Evolutionary conservation across 2,329 filamentous ascomycete genomes (phyloP), one percentile per base, ranked within the genome.

Genomic region (Xylariaceae sp.): DNA sequence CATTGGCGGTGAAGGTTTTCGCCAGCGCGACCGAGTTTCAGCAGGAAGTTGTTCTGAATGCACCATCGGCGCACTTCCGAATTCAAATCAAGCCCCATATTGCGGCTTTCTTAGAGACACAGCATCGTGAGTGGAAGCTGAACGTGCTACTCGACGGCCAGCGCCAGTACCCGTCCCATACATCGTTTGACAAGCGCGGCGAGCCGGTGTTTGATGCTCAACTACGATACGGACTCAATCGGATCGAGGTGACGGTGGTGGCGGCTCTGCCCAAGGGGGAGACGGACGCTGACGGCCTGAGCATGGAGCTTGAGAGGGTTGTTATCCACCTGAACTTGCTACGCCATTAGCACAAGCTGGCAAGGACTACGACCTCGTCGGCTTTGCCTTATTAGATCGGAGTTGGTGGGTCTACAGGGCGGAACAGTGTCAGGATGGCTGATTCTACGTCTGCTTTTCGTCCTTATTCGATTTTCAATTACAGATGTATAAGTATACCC

Each of bases 241-340:
- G 85, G 41, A 79, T 96, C 44, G 86, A 90, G 59, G 77, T 95
- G 7, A 87, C 92, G 60, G 75, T 92, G 50, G 81, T 90, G 55
- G 88, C 87, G 1, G 84, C 85, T 6, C 76, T 89, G 39, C 81
- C 79, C 1, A 80, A 75, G 60, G 80, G 76, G 17, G 74, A 81
- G 62, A 81, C 77, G 52, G 70, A 77, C 35, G 71, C 75, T 0
- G 76, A 76, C 22, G 83, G 80, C 0, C 74, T 82, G 10, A 81
- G 85, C 54, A 79, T 86, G 33, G 89, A 94, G 64, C 73, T 91
- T 54, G 90, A 96, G 71, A 86, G 86, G 59, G 77, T 90, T 49
- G 89, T 83, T 1, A 75, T 94, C 27, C 87, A 87, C 68, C 79
- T 86, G 53, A 86, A 94, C 67, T 69, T 95, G 59, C 58, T 67